phyloP scores from a whole-genome alignment of 208 protist genomes.

The Leishmania guyanensis region DNA sequence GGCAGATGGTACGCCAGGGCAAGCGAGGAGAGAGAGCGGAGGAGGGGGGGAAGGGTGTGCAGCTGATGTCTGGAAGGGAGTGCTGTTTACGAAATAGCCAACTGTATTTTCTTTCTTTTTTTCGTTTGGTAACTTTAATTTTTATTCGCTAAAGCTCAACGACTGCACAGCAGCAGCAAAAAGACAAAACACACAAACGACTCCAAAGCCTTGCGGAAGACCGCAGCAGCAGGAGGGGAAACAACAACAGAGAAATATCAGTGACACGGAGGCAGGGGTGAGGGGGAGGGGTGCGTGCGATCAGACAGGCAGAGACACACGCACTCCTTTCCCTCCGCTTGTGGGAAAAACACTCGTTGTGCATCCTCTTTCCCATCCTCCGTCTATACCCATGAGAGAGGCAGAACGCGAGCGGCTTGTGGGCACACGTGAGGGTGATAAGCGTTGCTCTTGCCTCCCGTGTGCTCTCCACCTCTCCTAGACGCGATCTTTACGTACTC shows the following conservation, averaged over 20 bases:
- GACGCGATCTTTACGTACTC: background rate
- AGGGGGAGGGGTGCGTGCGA: background rate
- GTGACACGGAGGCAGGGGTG: background rate
- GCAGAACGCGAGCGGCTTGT: background rate
- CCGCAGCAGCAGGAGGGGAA: background rate
- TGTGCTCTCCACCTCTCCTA: constrained; percentile 13
- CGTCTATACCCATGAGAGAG: too few species aligned
- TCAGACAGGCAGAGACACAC: background rate
- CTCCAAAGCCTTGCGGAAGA: background rate
- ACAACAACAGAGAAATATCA: background rate
- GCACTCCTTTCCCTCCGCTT: background rate
- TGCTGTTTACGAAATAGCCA: constrained; percentile 3
- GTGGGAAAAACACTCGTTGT: background rate
- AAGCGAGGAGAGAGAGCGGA: background rate
- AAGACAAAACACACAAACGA: background rate
- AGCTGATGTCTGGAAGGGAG: background rate
- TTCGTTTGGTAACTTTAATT: background rate
- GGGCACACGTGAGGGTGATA: background rate
- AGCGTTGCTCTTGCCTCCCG: background rate
- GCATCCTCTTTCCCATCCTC: background rate
- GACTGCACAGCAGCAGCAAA: too few species aligned
- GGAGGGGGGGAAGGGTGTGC: background rate
- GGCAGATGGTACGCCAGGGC: background rate
- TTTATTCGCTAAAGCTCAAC: too few species aligned
- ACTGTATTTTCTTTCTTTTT: constrained; percentile 9